Percentiles rank a stretch among this genome's conserved stretches.
Conservation (phyloP, 768 basidiomycete genomes). For the Sarcomyxa edulis region DNA sequence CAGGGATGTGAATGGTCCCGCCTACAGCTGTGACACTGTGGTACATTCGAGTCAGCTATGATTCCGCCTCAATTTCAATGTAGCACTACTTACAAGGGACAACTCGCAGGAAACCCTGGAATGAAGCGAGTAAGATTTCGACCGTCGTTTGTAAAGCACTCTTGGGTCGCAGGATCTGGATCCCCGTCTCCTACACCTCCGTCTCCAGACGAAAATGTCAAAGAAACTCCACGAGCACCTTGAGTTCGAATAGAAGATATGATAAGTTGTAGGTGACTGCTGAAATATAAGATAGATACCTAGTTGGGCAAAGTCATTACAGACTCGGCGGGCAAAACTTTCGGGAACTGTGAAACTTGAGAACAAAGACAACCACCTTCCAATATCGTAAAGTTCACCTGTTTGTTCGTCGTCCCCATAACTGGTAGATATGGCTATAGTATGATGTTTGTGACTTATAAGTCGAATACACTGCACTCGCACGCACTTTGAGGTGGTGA, state of each 20-base stretch:
- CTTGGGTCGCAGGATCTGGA: conserved; percentile 44
- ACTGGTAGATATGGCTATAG: conserved; percentile 67
- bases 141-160: conserved; percentile 58
- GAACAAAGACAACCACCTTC: no score
- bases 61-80: no score
- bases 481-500: no score
- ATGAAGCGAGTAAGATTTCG: conserved; percentile 49
- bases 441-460: no score
- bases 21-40: conserved; percentile 76
- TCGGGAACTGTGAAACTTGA: conserved; percentile 50
- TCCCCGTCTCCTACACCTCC: conserved; percentile 63
- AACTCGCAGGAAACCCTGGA: conserved; percentile 56
- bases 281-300: conserved; percentile 36
- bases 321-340: conserved; percentile 53
- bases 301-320: conserved; percentile 58
- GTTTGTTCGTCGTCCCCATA: conserved; percentile 74
- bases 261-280: no score
- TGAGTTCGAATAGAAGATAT: neutral
- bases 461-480: no score
- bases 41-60: no score
- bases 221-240: conserved; percentile 63
- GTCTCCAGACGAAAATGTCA: conserved; percentile 66
- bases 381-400: no score
- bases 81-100: conserved; percentile 45
- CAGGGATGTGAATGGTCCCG: conserved; percentile 55